Conservation (phyloP, 108 stramenopile species). For the Fragilaria crotonensis region DNA sequence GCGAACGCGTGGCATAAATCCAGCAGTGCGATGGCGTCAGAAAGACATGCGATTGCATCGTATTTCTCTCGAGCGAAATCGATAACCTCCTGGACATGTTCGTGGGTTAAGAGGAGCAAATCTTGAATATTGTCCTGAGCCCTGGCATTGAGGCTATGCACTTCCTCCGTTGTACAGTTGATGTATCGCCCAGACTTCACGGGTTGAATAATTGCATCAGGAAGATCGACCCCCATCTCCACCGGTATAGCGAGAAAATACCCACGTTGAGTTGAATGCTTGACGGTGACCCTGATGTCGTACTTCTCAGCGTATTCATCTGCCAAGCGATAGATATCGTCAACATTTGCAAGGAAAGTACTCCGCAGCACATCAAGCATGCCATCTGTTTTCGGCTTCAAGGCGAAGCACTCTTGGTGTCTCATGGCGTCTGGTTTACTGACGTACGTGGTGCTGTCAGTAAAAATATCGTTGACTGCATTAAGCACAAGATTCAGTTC, state of each 20-base stretch:
- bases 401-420: constrained; percentile 89
- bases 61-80: constrained; percentile 60
- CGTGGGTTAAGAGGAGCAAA: constrained; percentile 76
- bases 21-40: constrained; percentile 80
- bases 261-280: constrained; percentile 59
- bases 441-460: constrained; percentile 59
- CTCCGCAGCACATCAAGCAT: constrained; percentile 83
- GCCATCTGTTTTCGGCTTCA: constrained; percentile 73
- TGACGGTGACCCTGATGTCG: constrained; percentile 69
- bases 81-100: constrained; percentile 77
- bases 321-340: constrained; percentile 83
- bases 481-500: constrained; percentile 48
- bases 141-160: constrained; percentile 66
- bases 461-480: constrained; percentile 61
- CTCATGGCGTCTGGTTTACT: constrained; percentile 79
- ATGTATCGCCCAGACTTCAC: constrained; percentile 64
- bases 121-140: constrained; percentile 86
- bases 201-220: constrained; percentile 72
- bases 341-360: constrained; percentile 82
- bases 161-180: constrained; percentile 84
- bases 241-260: constrained; percentile 70
- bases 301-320: constrained; percentile 80
- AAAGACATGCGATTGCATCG: constrained; percentile 72
- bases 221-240: constrained; percentile 52
- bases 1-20: constrained; percentile 87